Evolutionary conservation across 495 filamentous ascomycete genomes (phyloP).

Genomic region (Trichocladium uniseriatum): DNA sequence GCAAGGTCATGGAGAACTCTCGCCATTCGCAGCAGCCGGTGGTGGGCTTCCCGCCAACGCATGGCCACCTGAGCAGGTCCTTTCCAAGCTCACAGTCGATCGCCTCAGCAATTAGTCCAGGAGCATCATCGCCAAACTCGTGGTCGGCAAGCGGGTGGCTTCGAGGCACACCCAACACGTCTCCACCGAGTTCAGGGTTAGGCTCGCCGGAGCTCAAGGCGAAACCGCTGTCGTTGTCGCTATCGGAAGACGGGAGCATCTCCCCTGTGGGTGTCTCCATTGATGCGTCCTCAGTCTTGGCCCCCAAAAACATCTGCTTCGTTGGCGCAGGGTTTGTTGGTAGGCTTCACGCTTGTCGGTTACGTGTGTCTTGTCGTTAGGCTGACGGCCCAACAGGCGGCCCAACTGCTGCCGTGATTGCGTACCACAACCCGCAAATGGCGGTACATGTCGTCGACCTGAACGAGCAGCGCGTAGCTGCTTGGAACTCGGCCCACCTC

Average conservation of each 20-base stretch:
- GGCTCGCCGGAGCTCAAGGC: constrained; percentile 19
- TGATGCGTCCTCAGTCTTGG: not conserved
- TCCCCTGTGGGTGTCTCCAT: constrained; percentile 5
- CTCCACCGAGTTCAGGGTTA: constrained; percentile 17
- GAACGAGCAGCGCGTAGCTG: constrained; percentile 51
- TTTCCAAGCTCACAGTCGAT: constrained; percentile 22
- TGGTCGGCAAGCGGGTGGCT: constrained; percentile 19
- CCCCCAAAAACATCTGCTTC: constrained; percentile 40
- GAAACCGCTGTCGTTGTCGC: no score
- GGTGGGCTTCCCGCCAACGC: not conserved
- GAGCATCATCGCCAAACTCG: constrained; percentile 12
- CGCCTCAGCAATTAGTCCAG: constrained; percentile 17
- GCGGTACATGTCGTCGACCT: constrained; percentile 64
- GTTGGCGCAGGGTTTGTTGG: constrained; percentile 27
- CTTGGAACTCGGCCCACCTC: constrained; percentile 64
- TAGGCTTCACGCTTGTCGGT: constrained; percentile 4
- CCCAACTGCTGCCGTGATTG: constrained; percentile 67
- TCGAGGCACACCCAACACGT: constrained; percentile 16
- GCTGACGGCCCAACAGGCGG: constrained; percentile 44
- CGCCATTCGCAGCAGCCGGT: not conserved
- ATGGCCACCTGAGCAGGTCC: constrained; percentile 10
- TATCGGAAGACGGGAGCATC: constrained; percentile 1
- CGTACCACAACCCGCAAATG: constrained; percentile 59
- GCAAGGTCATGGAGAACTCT: constrained; percentile 7
- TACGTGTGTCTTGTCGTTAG: not conserved